Base-by-base conservation (phyloP, 2,329 filamentous ascomycete genomes). In the Aspergillus sp. region DNA sequence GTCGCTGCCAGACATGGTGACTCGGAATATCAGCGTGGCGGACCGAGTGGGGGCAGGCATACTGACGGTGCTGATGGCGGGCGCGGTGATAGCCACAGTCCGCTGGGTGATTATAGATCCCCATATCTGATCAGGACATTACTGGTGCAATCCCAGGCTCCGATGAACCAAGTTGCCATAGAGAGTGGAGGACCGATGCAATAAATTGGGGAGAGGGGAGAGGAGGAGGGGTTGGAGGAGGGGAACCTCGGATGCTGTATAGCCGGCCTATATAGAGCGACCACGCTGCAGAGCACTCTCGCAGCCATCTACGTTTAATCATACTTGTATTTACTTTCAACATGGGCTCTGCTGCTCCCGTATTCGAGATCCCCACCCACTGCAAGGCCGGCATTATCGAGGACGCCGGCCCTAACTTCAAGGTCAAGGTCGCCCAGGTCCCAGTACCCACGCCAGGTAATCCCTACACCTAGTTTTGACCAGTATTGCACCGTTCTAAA, bases 371-470 rank as follows among this genome's bases (percentile, higher is more conserved):
- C 37, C 81, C 80, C 2, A 77, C 78, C 42, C 73, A 77, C 56
- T 80, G 81, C 66, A 80, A 81, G 55, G 81, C 79, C 2, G 81
- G 78, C 6, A 79, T 82, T 2, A 77, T 81, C 2, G 71, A 80
- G 30, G 80, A 83, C 58, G 75, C 80, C 63, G 81, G 81, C 2
- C 79, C 80, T 0, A 68, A 81, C 56, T 83, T 82, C 60, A 67
- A 65, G 5, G 69, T 82, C 30, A 77, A 80, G 57, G 75, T 83
- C 8, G 74, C 79, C 63, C 73, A 74, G 56, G 79, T 83, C 2
- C 74, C 77, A 17, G 79, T 83, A 0, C 80, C 80, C 4, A 74
- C 79, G 51, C 78, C 79, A 54, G 78, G 78, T 80, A 66, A 57
- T 64, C 15, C 19, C 42, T 19, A 3, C 3, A 3, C 33, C 9